Percentiles rank a stretch among this genome's conserved stretches.
These are phyloP conservation scores for Scedosporium dehoogii DNA, from an alignment of 2,329 filamentous ascomycete species.

Conservation along the genomic window DNA sequence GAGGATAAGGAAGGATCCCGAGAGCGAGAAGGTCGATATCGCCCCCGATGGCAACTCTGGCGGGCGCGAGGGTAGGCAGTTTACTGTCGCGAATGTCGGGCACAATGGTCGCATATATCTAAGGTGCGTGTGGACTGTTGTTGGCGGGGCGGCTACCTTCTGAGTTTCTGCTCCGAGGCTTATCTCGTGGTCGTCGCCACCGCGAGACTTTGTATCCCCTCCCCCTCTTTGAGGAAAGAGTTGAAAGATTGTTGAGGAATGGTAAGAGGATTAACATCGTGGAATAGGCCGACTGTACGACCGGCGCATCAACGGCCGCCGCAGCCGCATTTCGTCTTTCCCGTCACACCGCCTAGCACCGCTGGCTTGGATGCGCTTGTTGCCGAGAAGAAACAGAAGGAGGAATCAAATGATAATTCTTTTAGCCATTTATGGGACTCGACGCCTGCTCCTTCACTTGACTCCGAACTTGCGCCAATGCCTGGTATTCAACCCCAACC, in stretches of 20 bases:
- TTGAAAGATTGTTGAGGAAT: not conserved
- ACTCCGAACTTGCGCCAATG: not conserved
- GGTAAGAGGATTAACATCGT: not conserved
- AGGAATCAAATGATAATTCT: conserved; percentile 13
- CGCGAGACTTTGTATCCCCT: no score
- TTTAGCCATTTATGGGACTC: not conserved
- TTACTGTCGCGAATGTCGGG: conserved; percentile 72
- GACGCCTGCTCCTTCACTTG: not conserved
- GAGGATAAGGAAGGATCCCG: conserved; percentile 39
- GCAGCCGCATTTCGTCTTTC: conserved; percentile 50
- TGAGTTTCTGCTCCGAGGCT: no score
- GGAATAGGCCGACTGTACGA: conserved; percentile 48
- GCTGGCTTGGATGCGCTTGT: conserved; percentile 41
- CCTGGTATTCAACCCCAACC: not conserved
- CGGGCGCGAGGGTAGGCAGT: conserved; percentile 58
- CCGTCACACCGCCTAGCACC: conserved; percentile 49
- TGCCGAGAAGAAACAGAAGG: conserved; percentile 17
- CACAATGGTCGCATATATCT: conserved; percentile 77
- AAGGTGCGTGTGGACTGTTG: conserved; percentile 43
- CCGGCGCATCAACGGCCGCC: conserved; percentile 52
- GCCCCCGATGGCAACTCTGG: conserved; percentile 51
- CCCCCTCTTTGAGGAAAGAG: no score
- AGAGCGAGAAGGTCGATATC: conserved; percentile 45
- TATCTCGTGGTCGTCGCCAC: no score
- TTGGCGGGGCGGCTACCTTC: no score